Percentiles rank a stretch among this genome's conserved stretches.
phyloP scores from a whole-genome alignment of 352 stramenopile species.

The Pythium chondricola region DNA sequence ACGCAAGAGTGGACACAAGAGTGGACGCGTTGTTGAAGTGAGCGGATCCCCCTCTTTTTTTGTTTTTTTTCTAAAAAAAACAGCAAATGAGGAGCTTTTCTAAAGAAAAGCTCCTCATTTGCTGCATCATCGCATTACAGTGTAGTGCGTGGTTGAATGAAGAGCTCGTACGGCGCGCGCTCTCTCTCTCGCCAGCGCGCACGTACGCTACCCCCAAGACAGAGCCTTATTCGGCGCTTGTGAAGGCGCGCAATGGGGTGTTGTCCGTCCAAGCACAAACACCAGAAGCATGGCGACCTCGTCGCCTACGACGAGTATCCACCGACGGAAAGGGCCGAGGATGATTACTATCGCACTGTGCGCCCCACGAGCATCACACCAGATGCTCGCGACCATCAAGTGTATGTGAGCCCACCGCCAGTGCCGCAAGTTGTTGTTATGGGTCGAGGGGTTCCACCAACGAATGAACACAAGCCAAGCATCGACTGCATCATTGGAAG shows the following conservation, averaged over 20 bases:
- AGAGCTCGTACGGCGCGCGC: no score
- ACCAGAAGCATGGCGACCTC: not conserved
- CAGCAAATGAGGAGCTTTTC: no score
- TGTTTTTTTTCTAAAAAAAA: not conserved
- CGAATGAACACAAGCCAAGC: conserved; percentile 20
- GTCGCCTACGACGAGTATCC: conserved; percentile 9
- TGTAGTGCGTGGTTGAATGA: no score
- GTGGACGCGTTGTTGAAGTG: conserved; percentile 13
- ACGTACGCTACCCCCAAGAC: not conserved
- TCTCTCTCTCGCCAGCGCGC: not conserved
- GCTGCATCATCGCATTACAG: no score
- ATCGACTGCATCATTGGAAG: not conserved
- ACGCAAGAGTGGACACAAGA: conserved; percentile 20
- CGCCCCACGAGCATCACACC: conserved; percentile 1
- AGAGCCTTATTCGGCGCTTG: not conserved
- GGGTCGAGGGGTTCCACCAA: conserved; percentile 30
- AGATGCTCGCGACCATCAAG: not conserved
- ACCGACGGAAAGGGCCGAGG: conserved; percentile 10
- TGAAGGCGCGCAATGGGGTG: conserved; percentile 37
- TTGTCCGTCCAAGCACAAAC: conserved; percentile 46
- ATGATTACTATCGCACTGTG: conserved; percentile 11
- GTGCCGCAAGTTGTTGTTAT: conserved; percentile 28
- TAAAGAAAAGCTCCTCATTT: no score
- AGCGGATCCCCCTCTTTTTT: not conserved
- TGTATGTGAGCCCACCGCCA: not conserved